A percentile compares a stretch with the other conserved stretches of the same genome.
These are phyloP conservation scores for Eimeria acervulina DNA, from an alignment of 169 alveolate genomes.

Conservation along the genomic window DNA sequence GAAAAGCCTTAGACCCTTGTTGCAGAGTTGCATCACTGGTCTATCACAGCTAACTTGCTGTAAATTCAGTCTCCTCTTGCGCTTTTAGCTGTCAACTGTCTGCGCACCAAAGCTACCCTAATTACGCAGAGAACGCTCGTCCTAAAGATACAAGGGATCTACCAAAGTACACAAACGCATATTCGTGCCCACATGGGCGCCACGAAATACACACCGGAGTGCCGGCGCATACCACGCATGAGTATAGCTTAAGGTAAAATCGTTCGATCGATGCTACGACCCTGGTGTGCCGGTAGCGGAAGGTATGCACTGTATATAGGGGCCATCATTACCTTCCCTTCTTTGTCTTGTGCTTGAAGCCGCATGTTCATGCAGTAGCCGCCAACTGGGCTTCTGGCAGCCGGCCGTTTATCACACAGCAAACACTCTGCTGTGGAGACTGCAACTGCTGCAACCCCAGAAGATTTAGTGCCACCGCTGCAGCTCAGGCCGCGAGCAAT, in stretches of 20 bases:
- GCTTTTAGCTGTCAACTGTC: neutral
- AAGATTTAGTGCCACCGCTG: neutral
- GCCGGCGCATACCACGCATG: neutral
- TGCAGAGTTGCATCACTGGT: neutral
- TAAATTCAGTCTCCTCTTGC: neutral
- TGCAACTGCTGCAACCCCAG: conserved; percentile 11
- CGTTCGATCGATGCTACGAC: neutral
- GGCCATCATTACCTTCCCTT: neutral
- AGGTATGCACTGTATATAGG: neutral
- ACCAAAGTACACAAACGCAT: neutral
- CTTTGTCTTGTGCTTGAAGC: neutral
- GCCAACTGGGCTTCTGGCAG: neutral
- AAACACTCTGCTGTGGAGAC: conserved; percentile 51
- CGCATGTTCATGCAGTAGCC: conserved; percentile 17
- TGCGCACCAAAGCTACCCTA: neutral
- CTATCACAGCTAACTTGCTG: neutral
- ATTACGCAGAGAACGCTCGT: neutral
- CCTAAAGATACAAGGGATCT: neutral
- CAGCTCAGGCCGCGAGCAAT: neutral
- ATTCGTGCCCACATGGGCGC: neutral
- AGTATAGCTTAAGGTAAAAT: neutral
- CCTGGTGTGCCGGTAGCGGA: conserved; percentile 14
- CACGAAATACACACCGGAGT: neutral
- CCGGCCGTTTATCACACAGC: conserved; percentile 48
- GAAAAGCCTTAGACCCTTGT: neutral